Evolutionary conservation across 345 rosid genomes (phyloP).

Genomic region (Citrus reticulata): DNA sequence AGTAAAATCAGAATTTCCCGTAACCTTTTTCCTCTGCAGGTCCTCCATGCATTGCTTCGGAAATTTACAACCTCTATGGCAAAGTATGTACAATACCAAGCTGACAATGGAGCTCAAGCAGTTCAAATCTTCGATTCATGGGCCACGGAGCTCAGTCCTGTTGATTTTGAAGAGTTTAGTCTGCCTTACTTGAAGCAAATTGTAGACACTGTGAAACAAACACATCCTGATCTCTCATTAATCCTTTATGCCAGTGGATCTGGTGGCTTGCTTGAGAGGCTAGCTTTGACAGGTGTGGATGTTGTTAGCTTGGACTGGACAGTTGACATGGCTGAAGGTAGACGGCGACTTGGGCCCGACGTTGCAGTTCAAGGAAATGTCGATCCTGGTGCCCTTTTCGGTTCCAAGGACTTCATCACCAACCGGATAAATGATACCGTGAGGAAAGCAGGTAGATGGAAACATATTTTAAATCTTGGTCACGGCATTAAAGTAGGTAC

Average conservation of each 20-base stretch:
- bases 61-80: constrained; percentile 91
- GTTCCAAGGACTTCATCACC: constrained; percentile 85
- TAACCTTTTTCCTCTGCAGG: constrained; percentile 35
- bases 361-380: constrained; percentile 94
- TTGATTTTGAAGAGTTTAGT: constrained; percentile 89
- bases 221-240: constrained; percentile 84
- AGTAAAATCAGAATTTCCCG: constrained; percentile 5
- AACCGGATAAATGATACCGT: constrained; percentile 80
- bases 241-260: constrained; percentile 95
- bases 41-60: constrained; percentile 77
- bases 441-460: constrained; percentile 82
- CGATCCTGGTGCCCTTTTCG: constrained; percentile 90
- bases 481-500: constrained; percentile 95
- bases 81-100: constrained; percentile 77
- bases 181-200: constrained; percentile 88
- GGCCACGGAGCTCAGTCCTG: constrained; percentile 98
- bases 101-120: constrained; percentile 91
- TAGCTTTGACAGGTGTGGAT: constrained; percentile 79
- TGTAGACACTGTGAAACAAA: constrained; percentile 73
- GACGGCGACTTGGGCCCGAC: constrained; percentile 67
- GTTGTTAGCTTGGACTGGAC: constrained; percentile 99
- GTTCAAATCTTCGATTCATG: constrained; percentile 97
- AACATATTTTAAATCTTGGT: constrained; percentile 88
- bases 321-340: constrained; percentile 97
- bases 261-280: constrained; percentile 90